Evolutionary conservation across 2,329 filamentous ascomycete species (phyloP).

Genomic region (Cryphonectria japonica): DNA sequence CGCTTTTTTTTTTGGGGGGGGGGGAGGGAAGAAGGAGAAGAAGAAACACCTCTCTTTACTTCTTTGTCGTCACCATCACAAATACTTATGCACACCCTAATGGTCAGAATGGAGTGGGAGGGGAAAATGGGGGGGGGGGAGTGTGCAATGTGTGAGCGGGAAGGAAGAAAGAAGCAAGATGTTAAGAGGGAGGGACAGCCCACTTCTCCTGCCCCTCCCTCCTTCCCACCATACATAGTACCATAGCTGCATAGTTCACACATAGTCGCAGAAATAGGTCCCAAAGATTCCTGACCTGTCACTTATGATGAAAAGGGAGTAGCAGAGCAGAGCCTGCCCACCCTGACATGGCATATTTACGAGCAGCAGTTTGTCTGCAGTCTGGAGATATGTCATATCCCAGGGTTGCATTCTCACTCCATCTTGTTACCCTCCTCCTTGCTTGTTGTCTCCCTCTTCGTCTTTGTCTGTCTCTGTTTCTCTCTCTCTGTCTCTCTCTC

Average conservation of each 20-base stretch:
- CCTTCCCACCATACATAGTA: not conserved
- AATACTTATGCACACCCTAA: too few species aligned
- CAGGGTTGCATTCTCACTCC: not conserved
- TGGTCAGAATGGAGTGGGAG: too few species aligned
- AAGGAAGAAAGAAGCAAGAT: not conserved
- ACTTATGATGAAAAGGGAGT: slow-evolving; percentile 18
- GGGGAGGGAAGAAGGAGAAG: too few species aligned
- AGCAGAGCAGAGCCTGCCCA: not conserved
- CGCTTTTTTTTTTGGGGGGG: not conserved
- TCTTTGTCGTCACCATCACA: not conserved
- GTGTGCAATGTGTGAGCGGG: too few species aligned
- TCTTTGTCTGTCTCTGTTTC: too few species aligned
- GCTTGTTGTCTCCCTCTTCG: not conserved
- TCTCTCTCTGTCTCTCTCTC: not conserved
- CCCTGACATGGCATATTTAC: not conserved
- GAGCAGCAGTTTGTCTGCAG: not conserved
- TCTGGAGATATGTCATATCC: not conserved
- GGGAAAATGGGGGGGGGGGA: too few species aligned
- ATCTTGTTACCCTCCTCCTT: not conserved
- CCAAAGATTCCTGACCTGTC: not conserved
- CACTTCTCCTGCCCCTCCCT: not conserved
- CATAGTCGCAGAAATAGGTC: not conserved
- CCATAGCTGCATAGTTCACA: not conserved
- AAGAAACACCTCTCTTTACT: too few species aligned
- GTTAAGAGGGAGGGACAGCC: not conserved